phyloP scores from a whole-genome alignment of 2,329 filamentous ascomycete species.

The Esteya vermicola region DNA sequence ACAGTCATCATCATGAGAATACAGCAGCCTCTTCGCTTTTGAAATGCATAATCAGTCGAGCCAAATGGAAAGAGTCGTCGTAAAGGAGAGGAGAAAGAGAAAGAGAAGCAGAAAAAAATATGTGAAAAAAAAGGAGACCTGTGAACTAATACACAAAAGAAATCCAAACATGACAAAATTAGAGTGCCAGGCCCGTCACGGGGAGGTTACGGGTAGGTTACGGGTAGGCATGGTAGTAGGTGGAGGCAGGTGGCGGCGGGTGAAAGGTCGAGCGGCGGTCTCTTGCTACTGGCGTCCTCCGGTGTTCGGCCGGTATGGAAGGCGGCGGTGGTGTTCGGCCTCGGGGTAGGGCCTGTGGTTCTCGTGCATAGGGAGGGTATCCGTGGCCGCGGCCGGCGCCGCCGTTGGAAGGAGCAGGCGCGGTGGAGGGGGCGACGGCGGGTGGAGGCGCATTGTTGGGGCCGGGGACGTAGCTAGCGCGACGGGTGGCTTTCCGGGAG shows the following conservation, averaged over 20 bases:
- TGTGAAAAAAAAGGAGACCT: background rate
- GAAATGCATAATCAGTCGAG: background rate
- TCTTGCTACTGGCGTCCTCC: constrained; percentile 6
- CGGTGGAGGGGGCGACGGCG: constrained; percentile 4
- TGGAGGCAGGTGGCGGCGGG: constrained; percentile 6
- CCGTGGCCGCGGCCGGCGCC: background rate
- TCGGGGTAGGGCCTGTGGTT: background rate
- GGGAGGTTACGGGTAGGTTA: too few species aligned
- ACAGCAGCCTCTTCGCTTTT: background rate
- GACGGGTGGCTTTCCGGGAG: constrained; percentile 30
- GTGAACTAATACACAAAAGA: too few species aligned
- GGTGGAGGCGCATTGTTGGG: too few species aligned
- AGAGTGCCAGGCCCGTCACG: too few species aligned
- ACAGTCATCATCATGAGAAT: background rate
- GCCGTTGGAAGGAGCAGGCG: constrained; percentile 8
- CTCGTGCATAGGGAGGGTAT: background rate
- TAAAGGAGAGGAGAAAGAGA: background rate
- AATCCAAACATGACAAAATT: too few species aligned
- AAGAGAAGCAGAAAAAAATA: background rate
- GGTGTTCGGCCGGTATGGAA: background rate
- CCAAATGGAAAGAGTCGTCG: too few species aligned
- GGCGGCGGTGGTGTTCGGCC: constrained; percentile 10
- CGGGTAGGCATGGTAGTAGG: constrained; percentile 6
- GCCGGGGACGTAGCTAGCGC: constrained; percentile 21
- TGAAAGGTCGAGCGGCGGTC: constrained; percentile 6